These are phyloP conservation scores for Fusarium secorum DNA, from an alignment of 2,329 filamentous ascomycete species.

Conservation along the genomic window DNA sequence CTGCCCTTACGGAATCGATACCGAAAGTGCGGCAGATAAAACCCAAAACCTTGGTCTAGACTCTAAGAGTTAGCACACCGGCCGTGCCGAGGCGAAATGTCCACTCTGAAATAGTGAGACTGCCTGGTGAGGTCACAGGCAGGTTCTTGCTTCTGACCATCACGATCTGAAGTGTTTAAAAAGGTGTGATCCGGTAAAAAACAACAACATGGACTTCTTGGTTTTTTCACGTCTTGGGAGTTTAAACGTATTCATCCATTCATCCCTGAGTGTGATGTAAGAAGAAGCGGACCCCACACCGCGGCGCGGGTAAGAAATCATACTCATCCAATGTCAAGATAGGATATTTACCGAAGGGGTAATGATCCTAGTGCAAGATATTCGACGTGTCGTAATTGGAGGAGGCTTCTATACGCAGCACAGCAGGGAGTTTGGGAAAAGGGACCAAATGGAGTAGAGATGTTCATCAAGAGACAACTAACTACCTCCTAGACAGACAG, in stretches of 20 bases:
- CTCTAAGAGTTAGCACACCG: slow-evolving; percentile 2
- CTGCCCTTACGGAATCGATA: slow-evolving; percentile 39
- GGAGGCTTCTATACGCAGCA: not conserved
- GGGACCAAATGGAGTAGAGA: slow-evolving; percentile 3
- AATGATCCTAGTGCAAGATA: slow-evolving; percentile 23
- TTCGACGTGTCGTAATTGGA: slow-evolving; percentile 16
- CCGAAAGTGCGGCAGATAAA: slow-evolving; percentile 38
- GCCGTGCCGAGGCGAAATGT: slow-evolving; percentile 21
- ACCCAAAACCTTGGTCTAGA: slow-evolving; percentile 26
- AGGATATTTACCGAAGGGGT: slow-evolving; percentile 26
- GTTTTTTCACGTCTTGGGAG: not conserved
- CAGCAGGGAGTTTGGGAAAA: not conserved
- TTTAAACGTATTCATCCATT: slow-evolving; percentile 8
- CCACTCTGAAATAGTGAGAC: not conserved
- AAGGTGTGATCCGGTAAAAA: slow-evolving; percentile 25
- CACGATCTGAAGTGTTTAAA: not conserved
- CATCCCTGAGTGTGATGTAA: slow-evolving; percentile 29
- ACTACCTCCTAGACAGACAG: not conserved
- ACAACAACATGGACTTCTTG: not conserved
- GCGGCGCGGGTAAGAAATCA: slow-evolving; percentile 11
- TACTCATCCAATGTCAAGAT: slow-evolving; percentile 22
- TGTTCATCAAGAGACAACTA: not conserved
- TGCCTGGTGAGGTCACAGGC: slow-evolving; percentile 4
- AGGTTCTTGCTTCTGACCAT: not conserved
- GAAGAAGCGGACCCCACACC: slow-evolving; percentile 22